Evolutionary conservation across 2,329 filamentous ascomycete species (phyloP).

Genomic region (Verticillium isaacii): DNA sequence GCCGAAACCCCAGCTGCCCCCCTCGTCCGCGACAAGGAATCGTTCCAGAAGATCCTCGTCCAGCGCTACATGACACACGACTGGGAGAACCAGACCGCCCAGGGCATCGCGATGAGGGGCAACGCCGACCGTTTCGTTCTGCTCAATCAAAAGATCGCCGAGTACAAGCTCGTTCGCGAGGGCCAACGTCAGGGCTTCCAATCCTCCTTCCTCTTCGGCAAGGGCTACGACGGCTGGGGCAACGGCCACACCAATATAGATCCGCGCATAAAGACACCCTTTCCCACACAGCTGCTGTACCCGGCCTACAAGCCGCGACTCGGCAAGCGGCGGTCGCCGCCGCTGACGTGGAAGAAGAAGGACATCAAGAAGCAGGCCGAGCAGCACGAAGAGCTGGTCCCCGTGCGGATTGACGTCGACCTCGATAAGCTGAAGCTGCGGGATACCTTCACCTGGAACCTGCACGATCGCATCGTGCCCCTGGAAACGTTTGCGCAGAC

Average conservation of each 20-base stretch:
- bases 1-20: constrained; percentile 23
- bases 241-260: constrained; percentile 73
- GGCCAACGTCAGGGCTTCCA: constrained; percentile 42
- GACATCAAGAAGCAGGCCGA: constrained; percentile 84
- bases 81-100: constrained; percentile 46
- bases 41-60: constrained; percentile 48
- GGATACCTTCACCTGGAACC: constrained; percentile 98
- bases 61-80: constrained; percentile 52
- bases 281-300: constrained; percentile 57
- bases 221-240: constrained; percentile 82
- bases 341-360: constrained; percentile 70
- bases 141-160: constrained; percentile 63
- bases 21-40: constrained; percentile 47
- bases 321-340: constrained; percentile 69
- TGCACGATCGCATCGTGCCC: constrained; percentile 80
- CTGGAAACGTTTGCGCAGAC: constrained; percentile 82
- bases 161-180: constrained; percentile 59
- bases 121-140: constrained; percentile 54
- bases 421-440: constrained; percentile 92
- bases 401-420: constrained; percentile 87
- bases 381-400: constrained; percentile 85
- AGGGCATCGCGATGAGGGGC: constrained; percentile 46
- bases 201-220: constrained; percentile 58
- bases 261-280: constrained; percentile 9
- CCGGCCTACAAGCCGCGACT: constrained; percentile 68